Evolutionary conservation across 2,329 filamentous ascomycete species (phyloP).

Genomic region (Diaporthe citrichinensis): DNA sequence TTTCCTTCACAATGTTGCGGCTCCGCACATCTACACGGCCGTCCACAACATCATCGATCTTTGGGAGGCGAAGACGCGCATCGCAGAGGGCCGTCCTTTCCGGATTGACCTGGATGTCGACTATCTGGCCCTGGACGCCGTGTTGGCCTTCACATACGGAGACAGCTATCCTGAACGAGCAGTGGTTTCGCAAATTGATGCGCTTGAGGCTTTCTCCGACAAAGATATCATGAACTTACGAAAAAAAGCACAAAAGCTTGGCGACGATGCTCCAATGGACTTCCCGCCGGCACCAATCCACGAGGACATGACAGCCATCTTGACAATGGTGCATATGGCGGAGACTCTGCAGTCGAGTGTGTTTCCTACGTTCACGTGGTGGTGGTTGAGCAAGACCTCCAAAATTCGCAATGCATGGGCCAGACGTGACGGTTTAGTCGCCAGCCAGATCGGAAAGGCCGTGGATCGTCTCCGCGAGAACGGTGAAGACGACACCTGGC

Average conservation of each 20-base stretch:
- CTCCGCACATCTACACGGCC: slow-evolving; percentile 23
- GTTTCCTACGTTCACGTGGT: slow-evolving; percentile 8
- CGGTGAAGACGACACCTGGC: slow-evolving; percentile 15
- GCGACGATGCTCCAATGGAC: neutral
- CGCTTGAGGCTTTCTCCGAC: neutral
- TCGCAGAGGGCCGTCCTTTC: slow-evolving; percentile 38
- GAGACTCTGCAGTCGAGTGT: slow-evolving; percentile 22
- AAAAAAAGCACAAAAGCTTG: neutral
- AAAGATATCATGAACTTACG: neutral
- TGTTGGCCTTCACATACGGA: slow-evolving; percentile 18
- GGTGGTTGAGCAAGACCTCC: slow-evolving; percentile 24
- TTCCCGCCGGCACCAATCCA: slow-evolving; percentile 3
- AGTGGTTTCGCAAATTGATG: neutral
- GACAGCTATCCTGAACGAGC: slow-evolving; percentile 8
- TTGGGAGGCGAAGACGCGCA: slow-evolving; percentile 42
- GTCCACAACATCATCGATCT: slow-evolving; percentile 44
- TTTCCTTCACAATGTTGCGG: slow-evolving; percentile 21
- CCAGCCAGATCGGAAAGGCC: slow-evolving; percentile 7
- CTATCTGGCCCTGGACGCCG: slow-evolving; percentile 25
- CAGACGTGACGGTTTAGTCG: neutral
- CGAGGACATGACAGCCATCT: slow-evolving; percentile 1
- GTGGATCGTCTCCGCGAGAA: neutral
- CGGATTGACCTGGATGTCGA: slow-evolving; percentile 2
- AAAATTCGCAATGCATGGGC: slow-evolving; percentile 28
- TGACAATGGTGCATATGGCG: slow-evolving; percentile 30